Evolutionary conservation across 2,329 filamentous ascomycete genomes (phyloP).

Genomic region (Alternaria conjuncta): DNA sequence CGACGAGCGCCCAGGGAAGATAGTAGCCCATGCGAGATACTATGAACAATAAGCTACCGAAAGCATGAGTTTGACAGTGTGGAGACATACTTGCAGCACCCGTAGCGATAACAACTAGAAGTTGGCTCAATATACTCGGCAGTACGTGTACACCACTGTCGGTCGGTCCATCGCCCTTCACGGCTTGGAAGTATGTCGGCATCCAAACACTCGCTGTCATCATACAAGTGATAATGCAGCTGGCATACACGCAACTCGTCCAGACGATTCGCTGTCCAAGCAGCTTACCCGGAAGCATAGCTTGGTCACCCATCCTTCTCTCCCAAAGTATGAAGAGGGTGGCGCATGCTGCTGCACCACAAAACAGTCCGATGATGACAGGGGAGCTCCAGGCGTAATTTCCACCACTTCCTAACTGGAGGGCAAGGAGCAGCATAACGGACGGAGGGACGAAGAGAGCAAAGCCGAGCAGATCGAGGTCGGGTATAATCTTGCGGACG

Average conservation of each 20-base stretch:
- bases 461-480: slow-evolving; percentile 50
- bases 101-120: slow-evolving; percentile 25
- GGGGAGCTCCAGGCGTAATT: slow-evolving; percentile 45
- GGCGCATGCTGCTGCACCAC: slow-evolving; percentile 37
- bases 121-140: slow-evolving; percentile 42
- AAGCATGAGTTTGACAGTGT: too few relatives aligned
- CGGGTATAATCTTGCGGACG: slow-evolving; percentile 32
- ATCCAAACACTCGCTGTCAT: slow-evolving; percentile 27
- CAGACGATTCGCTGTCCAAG: slow-evolving; percentile 42
- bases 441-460: slow-evolving; percentile 42
- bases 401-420: slow-evolving; percentile 48
- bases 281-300: slow-evolving; percentile 49
- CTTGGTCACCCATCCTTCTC: slow-evolving; percentile 40
- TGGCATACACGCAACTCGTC: slow-evolving; percentile 23
- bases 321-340: slow-evolving; percentile 48
- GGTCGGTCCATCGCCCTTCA: slow-evolving; percentile 44
- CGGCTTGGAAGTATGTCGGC: slow-evolving; percentile 53
- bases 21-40: slow-evolving; percentile 34
- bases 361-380: slow-evolving; percentile 45
- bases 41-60: slow-evolving; percentile 8
- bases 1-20: slow-evolving; percentile 37
- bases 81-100: slow-evolving; percentile 25
- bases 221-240: slow-evolving; percentile 15
- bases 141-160: slow-evolving; percentile 50
- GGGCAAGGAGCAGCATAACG: slow-evolving; percentile 47